Evolutionary conservation across 208 protist genomes (phyloP), one percentile per base, ranked within the genome.

Genomic region (Crithidia brevicula): DNA sequence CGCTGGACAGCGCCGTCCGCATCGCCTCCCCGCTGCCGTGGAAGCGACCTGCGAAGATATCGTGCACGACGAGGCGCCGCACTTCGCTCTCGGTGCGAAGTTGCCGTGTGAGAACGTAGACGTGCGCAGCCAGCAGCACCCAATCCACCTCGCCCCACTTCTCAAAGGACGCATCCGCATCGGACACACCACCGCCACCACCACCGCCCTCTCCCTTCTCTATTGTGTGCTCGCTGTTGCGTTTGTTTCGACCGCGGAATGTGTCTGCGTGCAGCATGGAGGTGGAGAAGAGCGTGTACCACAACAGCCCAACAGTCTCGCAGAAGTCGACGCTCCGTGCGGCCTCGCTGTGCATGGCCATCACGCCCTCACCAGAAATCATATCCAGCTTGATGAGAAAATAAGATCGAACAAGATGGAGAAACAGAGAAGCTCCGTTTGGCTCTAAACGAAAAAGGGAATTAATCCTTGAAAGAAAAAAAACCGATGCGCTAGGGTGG

Each of bases 121-220:
- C 60, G 53, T 75, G 60, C 13, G 69, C 69, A 1, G 69, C 69
- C 13, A 75, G 61, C 34, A 75, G 45, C 34, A 61, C 60, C 69
- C 69, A 75, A 28, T 64, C 46, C 52, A 75, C 69, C 1, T 47
- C 45, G 1, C 53, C 69, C 69, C 60, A 68, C n/a, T 0, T 3
- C 20, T 9, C 30, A 25, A 36, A 67, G 64, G 33, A 5, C 28
- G n/a, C n/a, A n/a, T n/a, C n/a, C n/a, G n/a, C n/a, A n/a, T n/a
- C n/a, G n/a, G n/a, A n/a, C n/a, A n/a, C n/a, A n/a, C n/a, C n/a
- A n/a, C n/a, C n/a, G n/a, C n/a, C n/a, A n/a, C n/a, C n/a, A n/a
- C n/a, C n/a, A n/a, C n/a, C n/a, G n/a, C n/a, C n/a, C n/a, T n/a
- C n/a, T n/a, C n/a, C n/a, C n/a, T n/a, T n/a, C n/a, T n/a, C n/a